Base-by-base conservation (phyloP, 202 grass and related monocot genomes). In the Panicum hallii region DNA sequence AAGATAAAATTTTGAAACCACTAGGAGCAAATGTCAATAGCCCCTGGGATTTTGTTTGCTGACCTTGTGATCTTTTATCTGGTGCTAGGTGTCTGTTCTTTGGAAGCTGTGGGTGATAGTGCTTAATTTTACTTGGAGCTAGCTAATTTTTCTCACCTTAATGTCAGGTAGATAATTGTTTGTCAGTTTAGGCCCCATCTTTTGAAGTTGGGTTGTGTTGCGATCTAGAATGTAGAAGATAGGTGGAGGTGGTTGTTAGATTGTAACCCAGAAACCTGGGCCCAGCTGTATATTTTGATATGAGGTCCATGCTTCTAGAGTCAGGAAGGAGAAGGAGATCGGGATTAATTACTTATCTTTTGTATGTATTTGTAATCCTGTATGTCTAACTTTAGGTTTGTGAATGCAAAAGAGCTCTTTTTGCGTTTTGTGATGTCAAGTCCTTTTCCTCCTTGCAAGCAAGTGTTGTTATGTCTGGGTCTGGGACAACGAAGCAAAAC, bases 91-190 rank as follows among this genome's bases (percentile, higher is more conserved):
- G 68, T 75, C 69, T 43, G 15, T 72, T 61, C 79, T 54, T 79
- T 87, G 88, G 84, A 83, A 87, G 73, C 74, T 79, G 66, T 50
- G 41, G 71, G 70, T 66, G 38, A 81, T 76, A 70, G 43, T 86
- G 79, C 61, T 57, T 81, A 67, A 48, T 78, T 66, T 70, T 76
- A 86, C 57, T 78, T 74, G 72, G 68, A 79, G 79, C 88, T 87
- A 74, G 74, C 88, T 79, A 61, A 74, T 83, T 26, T 76, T 68
- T 55, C 63, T 79, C 62, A 85, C 70, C 62, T 80, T 65, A 75
- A 61, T 65, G 48, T 66, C 52, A 83, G 88, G 67, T 79, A 83
- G 83, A 81, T 80, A 62, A 49, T 84, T 85, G 5, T 69, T 69
- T 49, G 46, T 52, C 71, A 34, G 63, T 80, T 89, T 50, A 44